A percentile compares a stretch with the other conserved stretches of the same genome.
These are phyloP conservation scores for Strigomonas galati DNA, from an alignment of 208 protist genomes.

Conservation along the genomic window DNA sequence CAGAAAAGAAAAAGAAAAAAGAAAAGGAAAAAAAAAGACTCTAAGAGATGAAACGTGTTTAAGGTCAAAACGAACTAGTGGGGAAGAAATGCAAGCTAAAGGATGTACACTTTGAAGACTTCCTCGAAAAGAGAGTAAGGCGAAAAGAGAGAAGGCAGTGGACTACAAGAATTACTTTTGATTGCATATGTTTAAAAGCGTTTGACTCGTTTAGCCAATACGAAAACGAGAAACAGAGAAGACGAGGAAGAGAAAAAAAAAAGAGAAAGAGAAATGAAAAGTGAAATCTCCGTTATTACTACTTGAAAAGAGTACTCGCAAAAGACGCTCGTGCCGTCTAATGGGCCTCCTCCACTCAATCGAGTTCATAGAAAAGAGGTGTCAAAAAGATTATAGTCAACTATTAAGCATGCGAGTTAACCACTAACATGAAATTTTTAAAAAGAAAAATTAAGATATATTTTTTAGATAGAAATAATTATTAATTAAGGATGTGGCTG, in stretches of 20 bases:
- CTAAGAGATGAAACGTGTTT: neutral
- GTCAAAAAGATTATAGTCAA: too few relatives aligned
- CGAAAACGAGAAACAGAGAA: slow-evolving; percentile 16
- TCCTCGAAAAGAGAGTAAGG: neutral
- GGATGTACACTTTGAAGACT: neutral
- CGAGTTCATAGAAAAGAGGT: too few relatives aligned
- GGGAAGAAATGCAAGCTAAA: neutral
- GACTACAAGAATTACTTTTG: too few relatives aligned
- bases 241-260: neutral
- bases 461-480: slow-evolving; percentile 6
- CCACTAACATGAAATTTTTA: neutral
- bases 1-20: slow-evolving; percentile 2
- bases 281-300: neutral
- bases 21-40: neutral
- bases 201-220: too few relatives aligned
- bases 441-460: neutral
- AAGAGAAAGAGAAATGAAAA: neutral
- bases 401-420: too few relatives aligned
- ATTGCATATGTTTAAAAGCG: too few relatives aligned
- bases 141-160: too few relatives aligned
- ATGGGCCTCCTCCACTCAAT: too few relatives aligned
- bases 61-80: neutral
- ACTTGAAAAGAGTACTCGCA: neutral
- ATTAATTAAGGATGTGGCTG: neutral
- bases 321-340: too few relatives aligned